phyloP scores from a whole-genome alignment of 768 basidiomycete species.

The Pisolithus microcarpus region DNA sequence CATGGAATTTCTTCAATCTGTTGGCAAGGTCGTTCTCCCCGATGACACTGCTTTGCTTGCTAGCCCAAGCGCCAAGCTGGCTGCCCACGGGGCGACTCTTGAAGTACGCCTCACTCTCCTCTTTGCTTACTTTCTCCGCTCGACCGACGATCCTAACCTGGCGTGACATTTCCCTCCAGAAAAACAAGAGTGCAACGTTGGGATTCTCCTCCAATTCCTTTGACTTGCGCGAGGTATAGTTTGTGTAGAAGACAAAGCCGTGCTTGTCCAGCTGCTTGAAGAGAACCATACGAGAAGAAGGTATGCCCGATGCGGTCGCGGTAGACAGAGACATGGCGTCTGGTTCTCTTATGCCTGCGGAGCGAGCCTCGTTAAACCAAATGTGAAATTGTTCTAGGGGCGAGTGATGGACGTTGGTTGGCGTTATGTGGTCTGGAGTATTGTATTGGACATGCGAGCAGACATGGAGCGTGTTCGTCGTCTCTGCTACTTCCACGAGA shows the following conservation, averaged over 20 bases:
- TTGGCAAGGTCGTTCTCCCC: slow-evolving; percentile 61
- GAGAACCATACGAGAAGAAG: slow-evolving; percentile 84
- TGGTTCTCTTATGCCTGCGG: slow-evolving; percentile 68
- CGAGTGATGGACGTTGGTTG: slow-evolving; percentile 49
- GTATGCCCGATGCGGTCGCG: slow-evolving; percentile 62
- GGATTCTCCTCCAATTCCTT: slow-evolving; percentile 71
- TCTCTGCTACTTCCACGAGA: slow-evolving; percentile 31
- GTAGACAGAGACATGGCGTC: slow-evolving; percentile 85
- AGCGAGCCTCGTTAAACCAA: slow-evolving; percentile 73
- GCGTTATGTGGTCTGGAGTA: slow-evolving; percentile 57
- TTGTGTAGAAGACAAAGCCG: slow-evolving; percentile 96
- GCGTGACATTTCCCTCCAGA: slow-evolving; percentile 81
- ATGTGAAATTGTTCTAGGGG: slow-evolving; percentile 80
- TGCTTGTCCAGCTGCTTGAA: slow-evolving; percentile 83
- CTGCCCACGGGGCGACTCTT: slow-evolving; percentile 74
- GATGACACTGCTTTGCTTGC: slow-evolving; percentile 77
- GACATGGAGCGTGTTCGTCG: slow-evolving; percentile 55
- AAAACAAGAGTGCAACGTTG: slow-evolving; percentile 76
- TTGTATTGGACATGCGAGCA: slow-evolving; percentile 73
- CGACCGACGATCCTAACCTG: slow-evolving; percentile 79
- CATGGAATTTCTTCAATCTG: slow-evolving; percentile 51
- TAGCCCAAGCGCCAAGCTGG: slow-evolving; percentile 89
- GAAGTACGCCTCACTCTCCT: slow-evolving; percentile 83
- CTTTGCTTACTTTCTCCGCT: slow-evolving; percentile 67
- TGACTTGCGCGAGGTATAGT: slow-evolving; percentile 92